Percentiles rank a stretch among this genome's conserved stretches.
phyloP scores from a whole-genome alignment of 2,329 filamentous ascomycete species.

The Colletotrichum limetticola region DNA sequence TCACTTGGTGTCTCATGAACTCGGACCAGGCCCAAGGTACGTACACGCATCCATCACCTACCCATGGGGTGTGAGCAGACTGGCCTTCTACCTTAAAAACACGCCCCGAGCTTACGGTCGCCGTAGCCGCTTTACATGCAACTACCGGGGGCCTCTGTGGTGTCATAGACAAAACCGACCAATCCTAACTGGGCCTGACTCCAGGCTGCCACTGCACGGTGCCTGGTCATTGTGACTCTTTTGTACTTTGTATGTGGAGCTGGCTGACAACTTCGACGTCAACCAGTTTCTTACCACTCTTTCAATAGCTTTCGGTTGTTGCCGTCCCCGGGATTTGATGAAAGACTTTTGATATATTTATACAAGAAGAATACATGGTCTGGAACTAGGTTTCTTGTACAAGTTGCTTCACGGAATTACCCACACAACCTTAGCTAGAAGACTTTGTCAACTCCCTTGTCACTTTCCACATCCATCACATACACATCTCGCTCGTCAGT shows the following conservation, averaged over 20 bases:
- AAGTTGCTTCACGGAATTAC: background rate
- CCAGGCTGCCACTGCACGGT: constrained; percentile 2
- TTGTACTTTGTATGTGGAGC: background rate
- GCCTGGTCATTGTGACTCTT: constrained; percentile 20
- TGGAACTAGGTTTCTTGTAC: background rate
- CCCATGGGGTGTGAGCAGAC: background rate
- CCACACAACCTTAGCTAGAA: constrained; percentile 1
- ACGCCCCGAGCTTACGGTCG: background rate
- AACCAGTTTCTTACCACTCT: background rate
- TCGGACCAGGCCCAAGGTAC: background rate
- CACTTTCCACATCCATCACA: background rate
- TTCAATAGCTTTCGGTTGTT: background rate
- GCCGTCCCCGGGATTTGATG: background rate
- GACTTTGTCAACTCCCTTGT: constrained; percentile 12
- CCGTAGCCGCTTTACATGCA: background rate
- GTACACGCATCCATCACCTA: too few relatives aligned
- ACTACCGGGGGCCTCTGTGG: background rate
- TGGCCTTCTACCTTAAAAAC: background rate
- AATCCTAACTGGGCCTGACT: background rate
- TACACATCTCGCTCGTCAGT: constrained; percentile 10
- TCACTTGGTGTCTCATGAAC: background rate
- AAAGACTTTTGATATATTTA: constrained; percentile 1
- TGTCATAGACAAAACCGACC: constrained; percentile 4
- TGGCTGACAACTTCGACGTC: background rate
- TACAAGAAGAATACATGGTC: background rate